Percentiles rank a stretch among this genome's conserved stretches.
phyloP scores from a whole-genome alignment of 176 grass and related monocot species.

The Zizania latifolia region DNA sequence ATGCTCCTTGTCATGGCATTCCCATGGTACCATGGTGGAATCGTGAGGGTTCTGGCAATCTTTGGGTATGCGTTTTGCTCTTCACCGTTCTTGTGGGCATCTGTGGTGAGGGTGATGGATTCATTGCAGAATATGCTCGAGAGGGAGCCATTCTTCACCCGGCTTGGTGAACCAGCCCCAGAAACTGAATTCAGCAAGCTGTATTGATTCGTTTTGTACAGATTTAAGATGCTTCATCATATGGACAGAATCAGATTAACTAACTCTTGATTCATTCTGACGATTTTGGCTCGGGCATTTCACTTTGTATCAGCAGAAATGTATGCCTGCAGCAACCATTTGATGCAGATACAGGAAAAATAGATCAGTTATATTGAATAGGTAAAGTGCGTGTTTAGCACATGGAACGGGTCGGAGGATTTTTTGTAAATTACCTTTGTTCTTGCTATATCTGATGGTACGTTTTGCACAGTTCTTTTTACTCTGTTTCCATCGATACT shows the following conservation, averaged over 20 bases:
- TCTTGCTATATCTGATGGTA: neutral
- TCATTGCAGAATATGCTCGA: slow-evolving; percentile 63
- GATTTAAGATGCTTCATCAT: slow-evolving; percentile 11
- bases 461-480: neutral
- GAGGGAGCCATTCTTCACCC: slow-evolving; percentile 70
- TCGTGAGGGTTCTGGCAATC: slow-evolving; percentile 56
- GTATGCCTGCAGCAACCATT: slow-evolving; percentile 32
- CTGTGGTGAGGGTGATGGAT: slow-evolving; percentile 48
- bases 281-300: slow-evolving; percentile 29
- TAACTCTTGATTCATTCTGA: slow-evolving; percentile 45
- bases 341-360: slow-evolving; percentile 34
- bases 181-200: slow-evolving; percentile 82
- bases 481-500: neutral
- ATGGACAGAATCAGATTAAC: slow-evolving; percentile 5
- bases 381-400: slow-evolving; percentile 9
- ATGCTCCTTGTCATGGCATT: slow-evolving; percentile 72
- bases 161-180: slow-evolving; percentile 58
- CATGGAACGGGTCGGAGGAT: slow-evolving; percentile 9
- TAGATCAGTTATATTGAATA: slow-evolving; percentile 22
- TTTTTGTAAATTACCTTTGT: slow-evolving; percentile 22
- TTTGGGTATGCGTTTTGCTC: slow-evolving; percentile 60
- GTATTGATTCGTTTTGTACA: slow-evolving; percentile 57
- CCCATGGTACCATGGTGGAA: slow-evolving; percentile 87
- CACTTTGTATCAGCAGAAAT: slow-evolving; percentile 12
- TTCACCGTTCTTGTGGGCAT: slow-evolving; percentile 63